Evolutionary conservation across 2,329 filamentous ascomycete species (phyloP), one percentile per base, ranked within the genome.

Genomic region (Aspergillus pseudoglaucus): DNA sequence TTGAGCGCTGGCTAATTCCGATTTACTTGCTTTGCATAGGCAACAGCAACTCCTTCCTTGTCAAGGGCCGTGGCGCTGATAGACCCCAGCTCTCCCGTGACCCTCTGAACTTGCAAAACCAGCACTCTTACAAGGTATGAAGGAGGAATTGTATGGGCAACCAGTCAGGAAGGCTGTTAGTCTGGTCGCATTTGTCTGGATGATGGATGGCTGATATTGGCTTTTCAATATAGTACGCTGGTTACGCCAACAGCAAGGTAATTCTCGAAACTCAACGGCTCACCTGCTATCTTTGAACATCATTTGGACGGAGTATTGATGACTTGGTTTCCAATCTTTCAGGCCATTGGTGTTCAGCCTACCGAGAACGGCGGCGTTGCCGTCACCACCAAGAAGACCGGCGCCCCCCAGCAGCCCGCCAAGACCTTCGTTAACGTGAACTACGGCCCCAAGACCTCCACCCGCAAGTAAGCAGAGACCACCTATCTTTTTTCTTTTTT

Each of bases 211-310:
- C 58, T 65, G 48, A 67, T 47, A 43, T 39, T 18, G 25, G 52
- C 23, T 35, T 48, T 51, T 50, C 44, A 18, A 12, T 56, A 54
- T 69, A 94, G 88, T 82, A 95, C 75, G 88, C 88, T 65, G 93
- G 93, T 68, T 94, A 90, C 75, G 83, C 88, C 75, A 95, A 95
- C 80, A 82, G 85, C 72, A 93, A 95, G 87, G 89, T 93, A 86
- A 64, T 44, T 44, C 25, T 57, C 60, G 20, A 38, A 22, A 23
- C 10, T 2, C n/a, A 17, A 17, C 30, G 15, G 20, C 18, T 17
- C 15, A 10, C 25, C 10, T 7, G 25, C 25, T 10, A 30, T 30
- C 10, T 27, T 27, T 30, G 10, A 30, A 12, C 25, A 30, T 30
- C 9, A 4, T 30, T 30, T 1, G 37, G 10, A 20, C 8, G 17